These are phyloP conservation scores for Fusarium pilosicola DNA, from an alignment of 2,329 filamentous ascomycete genomes.

Conservation along the genomic window DNA sequence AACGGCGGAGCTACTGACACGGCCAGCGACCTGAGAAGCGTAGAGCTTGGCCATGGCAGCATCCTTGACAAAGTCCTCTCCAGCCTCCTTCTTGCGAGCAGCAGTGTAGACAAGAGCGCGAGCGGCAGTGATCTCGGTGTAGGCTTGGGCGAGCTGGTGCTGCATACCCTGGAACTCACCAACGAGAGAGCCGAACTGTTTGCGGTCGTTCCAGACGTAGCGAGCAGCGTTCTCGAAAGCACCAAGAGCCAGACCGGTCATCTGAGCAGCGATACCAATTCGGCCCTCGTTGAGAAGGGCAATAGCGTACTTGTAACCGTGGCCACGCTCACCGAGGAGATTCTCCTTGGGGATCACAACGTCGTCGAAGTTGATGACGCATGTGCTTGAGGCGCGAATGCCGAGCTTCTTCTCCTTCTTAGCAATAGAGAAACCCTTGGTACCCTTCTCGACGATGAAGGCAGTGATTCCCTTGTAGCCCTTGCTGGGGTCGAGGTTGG, in stretches of 20 bases:
- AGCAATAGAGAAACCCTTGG: slow-evolving; percentile 89
- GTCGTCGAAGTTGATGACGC: slow-evolving; percentile 97
- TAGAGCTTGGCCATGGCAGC: slow-evolving; percentile 99
- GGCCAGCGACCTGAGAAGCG: slow-evolving; percentile 89
- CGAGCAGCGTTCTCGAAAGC: slow-evolving; percentile 92
- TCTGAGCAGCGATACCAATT: slow-evolving; percentile 97
- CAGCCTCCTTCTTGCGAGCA: slow-evolving; percentile 96
- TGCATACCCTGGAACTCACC: slow-evolving; percentile 99
- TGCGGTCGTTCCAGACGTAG: slow-evolving; percentile 98
- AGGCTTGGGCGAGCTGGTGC: slow-evolving; percentile 96
- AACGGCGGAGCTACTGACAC: slow-evolving; percentile 84
- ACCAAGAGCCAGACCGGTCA: slow-evolving; percentile 95
- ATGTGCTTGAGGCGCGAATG: slow-evolving; percentile 94
- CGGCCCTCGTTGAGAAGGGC: slow-evolving; percentile 92
- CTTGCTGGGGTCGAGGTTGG: slow-evolving; percentile 90
- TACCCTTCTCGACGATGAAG: slow-evolving; percentile 92
- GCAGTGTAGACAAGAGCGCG: slow-evolving; percentile 95
- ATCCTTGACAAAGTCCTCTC: slow-evolving; percentile 92
- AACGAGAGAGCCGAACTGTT: slow-evolving; percentile 92
- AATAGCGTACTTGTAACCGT: slow-evolving; percentile 99
- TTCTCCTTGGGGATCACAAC: slow-evolving; percentile 90
- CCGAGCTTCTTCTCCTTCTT: slow-evolving; percentile 99
- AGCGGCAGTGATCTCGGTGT: slow-evolving; percentile 91
- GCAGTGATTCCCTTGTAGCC: slow-evolving; percentile 98
- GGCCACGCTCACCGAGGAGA: slow-evolving; percentile 85